phyloP scores from a whole-genome alignment of 2,329 filamentous ascomycete species.

The Aspergillus amoenus region DNA sequence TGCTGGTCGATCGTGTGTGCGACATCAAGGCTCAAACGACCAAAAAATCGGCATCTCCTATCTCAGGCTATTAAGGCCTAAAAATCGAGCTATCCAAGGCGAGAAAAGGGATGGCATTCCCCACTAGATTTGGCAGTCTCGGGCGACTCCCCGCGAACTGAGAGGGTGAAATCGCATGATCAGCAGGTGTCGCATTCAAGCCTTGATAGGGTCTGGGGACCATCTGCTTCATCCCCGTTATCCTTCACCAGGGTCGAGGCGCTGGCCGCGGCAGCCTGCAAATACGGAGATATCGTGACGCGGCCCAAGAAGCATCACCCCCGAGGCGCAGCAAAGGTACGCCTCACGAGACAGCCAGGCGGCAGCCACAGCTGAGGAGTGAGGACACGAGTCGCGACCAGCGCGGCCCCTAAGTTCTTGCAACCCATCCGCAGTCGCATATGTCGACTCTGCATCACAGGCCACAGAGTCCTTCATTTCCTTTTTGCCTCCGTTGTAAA shows the following conservation, averaged over 20 bases:
- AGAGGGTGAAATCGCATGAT: conserved; percentile 22
- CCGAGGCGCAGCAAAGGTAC: conserved; percentile 1
- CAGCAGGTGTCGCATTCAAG: conserved; percentile 15
- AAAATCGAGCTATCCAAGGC: background rate
- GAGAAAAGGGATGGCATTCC: conserved; percentile 1
- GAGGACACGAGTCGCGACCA: background rate
- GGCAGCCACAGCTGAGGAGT: background rate
- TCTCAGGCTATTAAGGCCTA: no score
- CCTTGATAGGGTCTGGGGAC: conserved; percentile 1
- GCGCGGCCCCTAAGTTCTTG: background rate
- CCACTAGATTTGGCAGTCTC: conserved; percentile 17
- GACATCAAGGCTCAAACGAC: background rate
- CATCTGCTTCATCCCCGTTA: background rate
- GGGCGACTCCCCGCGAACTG: conserved; percentile 12
- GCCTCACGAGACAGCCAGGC: background rate
- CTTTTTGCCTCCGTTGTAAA: no score
- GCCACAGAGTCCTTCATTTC: no score
- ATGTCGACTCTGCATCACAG: background rate
- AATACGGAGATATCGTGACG: background rate
- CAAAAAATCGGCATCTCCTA: no score
- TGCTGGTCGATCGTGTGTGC: background rate
- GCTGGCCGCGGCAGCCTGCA: conserved; percentile 1
- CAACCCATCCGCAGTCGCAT: background rate
- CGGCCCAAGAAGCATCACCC: background rate
- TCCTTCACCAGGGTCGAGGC: background rate